These are phyloP conservation scores for Cercospora berteroae DNA, from an alignment of 2,329 filamentous ascomycete genomes.

Conservation along the genomic window DNA sequence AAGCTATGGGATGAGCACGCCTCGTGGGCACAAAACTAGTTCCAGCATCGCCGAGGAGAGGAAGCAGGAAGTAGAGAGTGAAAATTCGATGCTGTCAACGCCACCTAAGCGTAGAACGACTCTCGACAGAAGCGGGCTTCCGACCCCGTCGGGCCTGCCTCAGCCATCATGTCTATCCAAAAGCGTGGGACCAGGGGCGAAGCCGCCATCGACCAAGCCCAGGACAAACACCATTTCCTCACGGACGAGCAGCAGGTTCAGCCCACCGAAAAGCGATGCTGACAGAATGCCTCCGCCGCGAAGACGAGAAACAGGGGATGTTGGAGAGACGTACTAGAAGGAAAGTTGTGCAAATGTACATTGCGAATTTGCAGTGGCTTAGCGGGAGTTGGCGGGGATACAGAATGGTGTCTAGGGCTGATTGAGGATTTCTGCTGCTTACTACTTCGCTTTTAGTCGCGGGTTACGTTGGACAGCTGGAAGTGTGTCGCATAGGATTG, in stretches of 20 bases:
- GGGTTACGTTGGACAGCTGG: background rate
- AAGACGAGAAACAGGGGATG: conserved; percentile 39
- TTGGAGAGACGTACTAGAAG: conserved; percentile 39
- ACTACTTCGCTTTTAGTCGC: background rate
- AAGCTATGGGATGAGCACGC: conserved; percentile 41
- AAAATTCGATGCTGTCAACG: conserved; percentile 16
- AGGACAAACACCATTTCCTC: conserved; percentile 17
- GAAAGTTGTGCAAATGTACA: background rate
- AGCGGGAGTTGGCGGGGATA: conserved; percentile 6
- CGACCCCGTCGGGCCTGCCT: conserved; percentile 18
- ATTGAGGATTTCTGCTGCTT: background rate
- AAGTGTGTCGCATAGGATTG: background rate
- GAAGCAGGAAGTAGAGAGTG: conserved; percentile 35
- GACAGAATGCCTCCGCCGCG: conserved; percentile 49
- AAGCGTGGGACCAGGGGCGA: conserved; percentile 16
- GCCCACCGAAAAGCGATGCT: conserved; percentile 14
- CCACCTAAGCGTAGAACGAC: conserved; percentile 24
- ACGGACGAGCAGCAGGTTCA: conserved; percentile 23
- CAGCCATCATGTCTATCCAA: conserved; percentile 19
- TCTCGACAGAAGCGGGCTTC: conserved; percentile 25
- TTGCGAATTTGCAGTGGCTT: conserved; percentile 1
- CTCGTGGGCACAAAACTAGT: conserved; percentile 27
- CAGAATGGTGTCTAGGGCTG: background rate
- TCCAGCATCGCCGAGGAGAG: conserved; percentile 35
- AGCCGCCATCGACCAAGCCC: conserved; percentile 3